These are phyloP conservation scores for Imleria badia DNA, from an alignment of 768 basidiomycete species.

Conservation along the genomic window DNA sequence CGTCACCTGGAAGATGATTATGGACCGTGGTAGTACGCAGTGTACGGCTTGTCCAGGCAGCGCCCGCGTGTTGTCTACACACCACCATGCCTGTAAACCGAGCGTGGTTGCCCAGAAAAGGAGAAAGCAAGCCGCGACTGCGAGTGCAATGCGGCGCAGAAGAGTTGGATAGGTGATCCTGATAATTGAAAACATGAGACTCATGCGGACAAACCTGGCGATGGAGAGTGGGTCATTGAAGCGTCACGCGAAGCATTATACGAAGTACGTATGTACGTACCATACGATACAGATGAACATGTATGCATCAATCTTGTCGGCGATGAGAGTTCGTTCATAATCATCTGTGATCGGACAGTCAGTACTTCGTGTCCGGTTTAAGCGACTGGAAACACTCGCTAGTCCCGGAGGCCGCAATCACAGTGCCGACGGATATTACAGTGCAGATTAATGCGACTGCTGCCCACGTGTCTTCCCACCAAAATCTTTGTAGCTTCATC, in stretches of 20 bases:
- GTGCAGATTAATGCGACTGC: conserved; percentile 6
- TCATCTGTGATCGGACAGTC: neutral
- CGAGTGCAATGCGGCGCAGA: neutral
- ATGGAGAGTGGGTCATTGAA: neutral
- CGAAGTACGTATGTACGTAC: neutral
- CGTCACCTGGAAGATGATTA: conserved; percentile 1
- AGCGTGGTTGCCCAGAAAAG: conserved; percentile 5
- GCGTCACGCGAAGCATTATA: neutral
- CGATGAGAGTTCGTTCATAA: neutral
- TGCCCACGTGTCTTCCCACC: conserved; percentile 28
- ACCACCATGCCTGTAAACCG: conserved; percentile 10
- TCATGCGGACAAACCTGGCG: conserved; percentile 20
- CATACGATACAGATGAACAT: conserved; percentile 12
- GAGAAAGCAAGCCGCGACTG: neutral
- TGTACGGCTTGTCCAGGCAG: too few relatives aligned
- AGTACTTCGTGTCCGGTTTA: neutral
- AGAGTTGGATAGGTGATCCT: conserved; percentile 1
- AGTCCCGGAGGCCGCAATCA: neutral
- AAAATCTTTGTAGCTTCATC: conserved; percentile 14
- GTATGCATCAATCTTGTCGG: neutral
- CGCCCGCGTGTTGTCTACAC: neutral
- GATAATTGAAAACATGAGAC: conserved; percentile 13
- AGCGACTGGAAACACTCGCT: neutral
- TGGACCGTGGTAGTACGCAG: neutral
- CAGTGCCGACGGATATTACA: neutral